Percentiles rank a stretch among this genome's conserved stretches.
Conservation (phyloP, 2,329 filamentous ascomycete species). For the Nannizzia gypsea region DNA sequence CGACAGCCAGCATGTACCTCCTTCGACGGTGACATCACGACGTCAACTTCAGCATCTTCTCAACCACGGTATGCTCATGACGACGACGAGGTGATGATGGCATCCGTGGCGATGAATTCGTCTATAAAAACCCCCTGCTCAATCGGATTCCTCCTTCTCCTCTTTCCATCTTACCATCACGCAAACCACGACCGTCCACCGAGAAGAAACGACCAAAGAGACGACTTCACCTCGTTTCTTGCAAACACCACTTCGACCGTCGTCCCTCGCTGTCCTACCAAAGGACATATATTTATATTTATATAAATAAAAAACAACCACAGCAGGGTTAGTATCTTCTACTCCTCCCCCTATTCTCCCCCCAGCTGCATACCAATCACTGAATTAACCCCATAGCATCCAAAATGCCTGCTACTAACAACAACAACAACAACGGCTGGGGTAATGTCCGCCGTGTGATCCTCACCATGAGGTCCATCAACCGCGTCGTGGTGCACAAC, state of each 20-base stretch:
- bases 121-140: not conserved
- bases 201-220: not conserved
- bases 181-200: not conserved
- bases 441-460: too few relatives aligned
- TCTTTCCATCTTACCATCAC: not conserved
- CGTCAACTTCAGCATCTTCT: not conserved
- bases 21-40: not conserved
- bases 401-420: not conserved
- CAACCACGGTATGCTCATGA: not conserved
- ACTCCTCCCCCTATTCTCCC: not conserved
- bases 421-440: not conserved
- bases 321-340: not conserved
- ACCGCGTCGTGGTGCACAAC: too few relatives aligned
- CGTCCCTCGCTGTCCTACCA: not conserved
- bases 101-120: not conserved
- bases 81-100: not conserved
- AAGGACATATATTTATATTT: not conserved
- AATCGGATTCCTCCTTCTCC: not conserved
- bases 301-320: not conserved
- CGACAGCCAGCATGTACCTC: too few relatives aligned
- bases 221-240: not conserved
- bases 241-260: not conserved
- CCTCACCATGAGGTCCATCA: too few relatives aligned
- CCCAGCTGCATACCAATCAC: too few relatives aligned
- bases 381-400: too few relatives aligned